Evolutionary conservation across 495 filamentous ascomycete genomes (phyloP), one percentile per base, ranked within the genome.

Genomic region (Parathielavia hyrcaniae): DNA sequence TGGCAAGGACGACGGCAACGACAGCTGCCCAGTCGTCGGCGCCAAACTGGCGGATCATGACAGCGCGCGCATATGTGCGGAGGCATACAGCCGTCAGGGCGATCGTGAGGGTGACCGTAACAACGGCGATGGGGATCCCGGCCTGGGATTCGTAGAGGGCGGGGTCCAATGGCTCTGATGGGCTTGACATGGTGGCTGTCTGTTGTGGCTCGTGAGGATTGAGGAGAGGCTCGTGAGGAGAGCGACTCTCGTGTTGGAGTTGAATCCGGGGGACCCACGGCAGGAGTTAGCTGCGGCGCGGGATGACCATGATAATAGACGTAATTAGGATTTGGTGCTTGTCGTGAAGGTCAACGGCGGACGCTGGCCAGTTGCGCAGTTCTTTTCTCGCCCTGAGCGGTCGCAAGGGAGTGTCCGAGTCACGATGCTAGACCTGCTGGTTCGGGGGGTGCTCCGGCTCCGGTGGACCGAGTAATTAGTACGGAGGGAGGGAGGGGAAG

Each of bases 1-100:
- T 40, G 14, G 65, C 63, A 14, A 69, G 57, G 20, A 68, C 16
- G 7, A 68, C 20, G 14, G 67, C 63, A n/a, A 60, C 38, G 19
- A 69, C 60, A 12, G 67, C 67, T 13, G 63, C 61, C 53, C 54
- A 71, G 53, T 78, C 76, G 50, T 78, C 76, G 8, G 62, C 16
- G n/a, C 76, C 76, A 54, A 77, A 70, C 51, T 71, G 70, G 39
- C 67, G 71, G 30, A 77, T 66, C 38, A 77, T 58, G 50, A 64
- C 49, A 19, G 63, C 65, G 40, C 76, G 69, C 43, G 71, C 67
- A 54, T 78, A 77, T 19, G 68, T 59, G 47, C 76, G 67, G 34
- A 76, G 59, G 13, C 58, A 57, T 1, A 78, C 70, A 6, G 67
- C 60, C 3, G 62, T 58, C 32, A 65, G 67, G 47, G 73, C 72